Conservation (phyloP, 352 stramenopile species). For the Pythium phragmiticola region DNA sequence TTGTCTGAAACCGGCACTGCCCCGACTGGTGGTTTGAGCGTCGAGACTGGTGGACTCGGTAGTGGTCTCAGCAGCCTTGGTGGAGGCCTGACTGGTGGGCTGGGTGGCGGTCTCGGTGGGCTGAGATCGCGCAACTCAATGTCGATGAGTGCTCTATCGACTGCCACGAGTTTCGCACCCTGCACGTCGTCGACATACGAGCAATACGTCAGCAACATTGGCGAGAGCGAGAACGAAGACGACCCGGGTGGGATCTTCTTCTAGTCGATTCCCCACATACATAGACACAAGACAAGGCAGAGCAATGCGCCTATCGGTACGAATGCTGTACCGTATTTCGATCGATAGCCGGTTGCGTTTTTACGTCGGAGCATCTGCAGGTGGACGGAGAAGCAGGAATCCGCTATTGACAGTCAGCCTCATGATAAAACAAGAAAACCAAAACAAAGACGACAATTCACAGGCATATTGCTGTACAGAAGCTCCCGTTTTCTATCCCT, state of each 20-base stretch:
- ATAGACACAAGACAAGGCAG: slow-evolving; percentile 14
- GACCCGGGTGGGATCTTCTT: slow-evolving; percentile 87
- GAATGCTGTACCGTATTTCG: neutral
- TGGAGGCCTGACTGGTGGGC: slow-evolving; percentile 8
- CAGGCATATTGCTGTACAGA: neutral
- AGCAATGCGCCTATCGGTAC: neutral
- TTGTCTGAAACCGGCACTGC: slow-evolving; percentile 14
- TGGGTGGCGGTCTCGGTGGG: slow-evolving; percentile 21
- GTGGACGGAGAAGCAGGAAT: no score
- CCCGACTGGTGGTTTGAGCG: slow-evolving; percentile 8
- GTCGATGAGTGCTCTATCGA: slow-evolving; percentile 85
- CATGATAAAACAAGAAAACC: no score
- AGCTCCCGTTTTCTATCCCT: neutral
- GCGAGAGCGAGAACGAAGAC: slow-evolving; percentile 76
- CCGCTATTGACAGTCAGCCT: no score
- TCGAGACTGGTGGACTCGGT: slow-evolving; percentile 9
- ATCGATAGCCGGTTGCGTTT: no score
- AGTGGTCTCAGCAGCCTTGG: slow-evolving; percentile 14
- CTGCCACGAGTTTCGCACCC: slow-evolving; percentile 48
- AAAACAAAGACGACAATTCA: slow-evolving; percentile 12
- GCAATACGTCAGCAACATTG: slow-evolving; percentile 87
- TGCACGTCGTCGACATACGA: slow-evolving; percentile 82
- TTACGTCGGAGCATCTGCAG: no score
- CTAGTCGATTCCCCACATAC: slow-evolving; percentile 35
- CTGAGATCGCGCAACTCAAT: slow-evolving; percentile 65